Conservation (phyloP, 2,329 filamentous ascomycete genomes). For the Pyricularia grisea region DNA sequence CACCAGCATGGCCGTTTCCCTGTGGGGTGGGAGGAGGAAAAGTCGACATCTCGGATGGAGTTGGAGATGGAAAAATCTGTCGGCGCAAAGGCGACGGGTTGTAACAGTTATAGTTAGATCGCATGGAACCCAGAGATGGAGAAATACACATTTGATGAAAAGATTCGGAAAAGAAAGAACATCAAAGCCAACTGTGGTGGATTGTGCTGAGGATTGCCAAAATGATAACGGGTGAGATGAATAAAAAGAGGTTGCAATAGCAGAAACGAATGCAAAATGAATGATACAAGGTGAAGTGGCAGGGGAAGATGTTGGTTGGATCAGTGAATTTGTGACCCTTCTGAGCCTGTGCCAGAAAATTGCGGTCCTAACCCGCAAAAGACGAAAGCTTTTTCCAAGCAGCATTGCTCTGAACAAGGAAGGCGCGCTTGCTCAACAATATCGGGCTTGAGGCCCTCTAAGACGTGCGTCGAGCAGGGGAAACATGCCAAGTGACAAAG, state of each 20-base stretch:
- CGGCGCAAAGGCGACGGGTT: neutral
- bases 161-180: neutral
- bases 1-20: slow-evolving; percentile 10
- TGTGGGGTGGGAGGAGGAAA: slow-evolving; percentile 11
- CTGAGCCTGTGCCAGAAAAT: neutral
- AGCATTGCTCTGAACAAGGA: neutral
- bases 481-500: neutral
- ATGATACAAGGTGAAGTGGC: neutral
- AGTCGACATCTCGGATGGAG: slow-evolving; percentile 8
- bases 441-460: neutral
- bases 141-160: neutral
- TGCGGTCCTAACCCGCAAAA: neutral
- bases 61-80: neutral
- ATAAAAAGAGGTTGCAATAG: neutral
- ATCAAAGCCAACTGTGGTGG: neutral
- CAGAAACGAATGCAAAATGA: neutral
- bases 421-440: neutral
- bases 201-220: neutral
- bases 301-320: neutral
- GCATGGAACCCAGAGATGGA: neutral
- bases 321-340: neutral
- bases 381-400: too few species aligned
- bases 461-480: neutral
- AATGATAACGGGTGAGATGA: neutral
- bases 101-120: neutral